phyloP scores from a whole-genome alignment of 1,284 basidiomycete genomes.

The Phenoliferia sp. region DNA sequence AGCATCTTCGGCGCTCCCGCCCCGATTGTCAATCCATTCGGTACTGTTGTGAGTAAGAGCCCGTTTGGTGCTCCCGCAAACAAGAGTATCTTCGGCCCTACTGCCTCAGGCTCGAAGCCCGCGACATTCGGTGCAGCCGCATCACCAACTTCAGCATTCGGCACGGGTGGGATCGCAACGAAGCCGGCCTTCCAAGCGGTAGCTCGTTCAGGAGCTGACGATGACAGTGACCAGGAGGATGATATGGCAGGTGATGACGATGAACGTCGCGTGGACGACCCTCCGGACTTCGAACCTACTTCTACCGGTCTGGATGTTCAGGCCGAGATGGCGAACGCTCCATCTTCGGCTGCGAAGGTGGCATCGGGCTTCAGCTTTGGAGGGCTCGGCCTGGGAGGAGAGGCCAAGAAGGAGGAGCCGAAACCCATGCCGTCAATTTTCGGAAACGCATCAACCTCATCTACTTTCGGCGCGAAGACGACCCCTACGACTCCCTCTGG shows the following conservation, averaged over 20 bases:
- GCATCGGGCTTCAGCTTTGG: conserved; percentile 13
- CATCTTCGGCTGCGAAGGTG: not conserved
- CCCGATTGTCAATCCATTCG: too few relatives aligned
- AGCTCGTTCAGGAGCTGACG: conserved; percentile 9
- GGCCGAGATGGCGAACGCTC: conserved; percentile 17
- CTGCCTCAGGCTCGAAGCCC: not conserved
- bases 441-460: not conserved
- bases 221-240: conserved; percentile 11
- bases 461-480: not conserved
- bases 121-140: not conserved
- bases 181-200: not conserved
- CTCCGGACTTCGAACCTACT: conserved; percentile 31
- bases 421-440: conserved; percentile 1
- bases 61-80: conserved; percentile 2
- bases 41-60: conserved; percentile 3
- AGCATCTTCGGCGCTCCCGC: not conserved
- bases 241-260: conserved; percentile 7
- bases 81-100: conserved; percentile 2
- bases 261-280: conserved; percentile 23
- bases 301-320: conserved; percentile 17
- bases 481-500: not conserved
- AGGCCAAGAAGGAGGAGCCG: not conserved
- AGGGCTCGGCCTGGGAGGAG: conserved; percentile 16
- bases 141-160: not conserved
- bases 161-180: too few relatives aligned